These are phyloP conservation scores for Cardamine chenopodiifolia DNA, from an alignment of 345 rosid species.

Conservation along the genomic window DNA sequence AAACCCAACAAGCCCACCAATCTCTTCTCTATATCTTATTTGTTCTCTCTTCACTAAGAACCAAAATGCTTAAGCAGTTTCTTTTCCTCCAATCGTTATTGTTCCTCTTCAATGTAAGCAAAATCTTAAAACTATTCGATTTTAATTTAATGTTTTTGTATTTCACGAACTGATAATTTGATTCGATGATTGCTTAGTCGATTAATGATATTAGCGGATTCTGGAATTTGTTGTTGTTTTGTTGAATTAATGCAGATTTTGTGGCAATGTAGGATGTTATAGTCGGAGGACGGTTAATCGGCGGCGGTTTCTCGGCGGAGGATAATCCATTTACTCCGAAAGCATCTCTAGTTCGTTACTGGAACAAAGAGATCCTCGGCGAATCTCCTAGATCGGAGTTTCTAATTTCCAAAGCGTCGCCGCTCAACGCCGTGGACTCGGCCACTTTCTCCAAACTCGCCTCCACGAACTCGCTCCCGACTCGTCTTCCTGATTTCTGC, in stretches of 20 bases:
- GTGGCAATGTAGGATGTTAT: constrained; percentile 49
- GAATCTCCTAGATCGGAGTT: constrained; percentile 53
- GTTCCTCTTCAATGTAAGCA: constrained; percentile 46
- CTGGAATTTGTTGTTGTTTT: background rate
- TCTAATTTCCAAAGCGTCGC: constrained; percentile 80
- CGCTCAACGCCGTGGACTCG: constrained; percentile 63
- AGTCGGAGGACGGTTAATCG: constrained; percentile 38
- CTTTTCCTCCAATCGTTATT: constrained; percentile 39
- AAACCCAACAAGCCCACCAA: constrained; percentile 40
- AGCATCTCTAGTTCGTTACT: constrained; percentile 75
- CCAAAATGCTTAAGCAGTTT: constrained; percentile 37
- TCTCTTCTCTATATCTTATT: constrained; percentile 24
- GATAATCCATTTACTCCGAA: constrained; percentile 78
- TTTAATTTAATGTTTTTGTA: background rate
- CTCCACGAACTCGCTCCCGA: constrained; percentile 54
- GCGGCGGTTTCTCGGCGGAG: constrained; percentile 39
- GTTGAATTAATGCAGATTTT: constrained; percentile 5
- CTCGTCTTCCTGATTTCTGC: constrained; percentile 73
- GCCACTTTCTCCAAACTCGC: constrained; percentile 76
- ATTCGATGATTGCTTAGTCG: background rate
- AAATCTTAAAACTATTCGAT: background rate
- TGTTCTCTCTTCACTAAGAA: constrained; percentile 4
- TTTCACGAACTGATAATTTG: background rate
- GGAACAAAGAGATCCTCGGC: constrained; percentile 72
- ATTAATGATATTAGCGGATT: background rate